Base-by-base conservation (phyloP, 2,329 filamentous ascomycete genomes). In the Allantophomopsis cytisporea region DNA sequence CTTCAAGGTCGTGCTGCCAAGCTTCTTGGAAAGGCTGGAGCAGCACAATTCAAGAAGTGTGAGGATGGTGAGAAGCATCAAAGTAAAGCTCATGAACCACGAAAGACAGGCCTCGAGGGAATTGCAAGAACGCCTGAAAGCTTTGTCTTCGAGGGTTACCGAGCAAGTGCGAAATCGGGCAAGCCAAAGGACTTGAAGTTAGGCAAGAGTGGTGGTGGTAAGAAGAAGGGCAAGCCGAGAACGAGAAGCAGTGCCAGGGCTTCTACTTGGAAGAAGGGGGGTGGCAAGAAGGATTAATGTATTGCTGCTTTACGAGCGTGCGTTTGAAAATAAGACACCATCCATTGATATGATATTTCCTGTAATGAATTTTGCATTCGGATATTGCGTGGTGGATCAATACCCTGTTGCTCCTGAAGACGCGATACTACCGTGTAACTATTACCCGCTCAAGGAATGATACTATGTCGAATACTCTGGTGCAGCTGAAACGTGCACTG, bases 141-240 rank as follows among this genome's bases (percentile, higher is more conserved):
- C 13, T 73, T 88, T 45, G 72, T 88, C n/a, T 88, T 89, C 50
- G 85, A 93, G 57, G 85, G 85, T 0, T 77, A 80, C 46, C 71
- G 85, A 39, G 84, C 84, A 8, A 83, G 72, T 40, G 63, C 69
- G 23, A 80, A 69, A 41, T 74, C 80, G 43, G 79, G 73, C 4
- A 77, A 68, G 50, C 74, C 74, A 32, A 80, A 64, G 57, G 74
- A 75, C 50, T 56, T 74, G 44, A 79, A 69, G 55, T 59, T 80
- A 15, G 54, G 71, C 41, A 74, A 74, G 52, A 63, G 70, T 30
- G 73, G 73, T 47, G 73, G 72, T 50, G 57, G 56, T 32, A 64
- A 63, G 45, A 56, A 57, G 45, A 74, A 69, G 53, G 61, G 54
- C 16, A 64, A 62, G 51, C 62, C 60, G 12, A 51, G 49, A 33